A percentile compares a stretch with the other conserved stretches of the same genome.
These are phyloP conservation scores for Aspergillus felis DNA, from an alignment of 2,329 filamentous ascomycete genomes.

Conservation along the genomic window DNA sequence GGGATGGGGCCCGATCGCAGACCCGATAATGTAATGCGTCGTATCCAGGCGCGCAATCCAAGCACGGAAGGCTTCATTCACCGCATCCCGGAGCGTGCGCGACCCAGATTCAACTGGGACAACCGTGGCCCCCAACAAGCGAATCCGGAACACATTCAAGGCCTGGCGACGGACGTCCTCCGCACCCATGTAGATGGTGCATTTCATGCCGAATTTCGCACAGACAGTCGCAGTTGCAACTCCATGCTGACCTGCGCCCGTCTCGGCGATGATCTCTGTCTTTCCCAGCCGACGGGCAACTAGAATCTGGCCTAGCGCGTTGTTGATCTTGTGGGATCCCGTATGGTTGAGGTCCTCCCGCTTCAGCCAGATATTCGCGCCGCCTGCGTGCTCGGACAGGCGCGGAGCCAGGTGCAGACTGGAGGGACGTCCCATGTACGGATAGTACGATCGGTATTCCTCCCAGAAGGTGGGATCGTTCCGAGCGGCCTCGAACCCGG, in stretches of 20 bases:
- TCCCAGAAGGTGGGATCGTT: conserved; percentile 90
- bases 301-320: conserved; percentile 86
- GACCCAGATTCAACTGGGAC: conserved; percentile 83
- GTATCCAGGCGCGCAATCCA: conserved; percentile 87
- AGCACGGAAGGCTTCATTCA: conserved; percentile 86
- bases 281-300: conserved; percentile 85
- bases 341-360: conserved; percentile 96
- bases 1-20: conserved; percentile 90
- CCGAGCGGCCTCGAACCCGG: conserved; percentile 78
- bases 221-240: conserved; percentile 95
- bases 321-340: conserved; percentile 98
- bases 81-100: conserved; percentile 72
- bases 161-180: conserved; percentile 92
- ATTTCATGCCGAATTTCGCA: conserved; percentile 95
- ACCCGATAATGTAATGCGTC: conserved; percentile 95
- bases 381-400: conserved; percentile 78
- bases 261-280: conserved; percentile 94
- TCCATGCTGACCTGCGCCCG: conserved; percentile 91
- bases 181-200: conserved; percentile 95
- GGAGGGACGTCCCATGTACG: conserved; percentile 89
- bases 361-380: conserved; percentile 95
- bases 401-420: conserved; percentile 81
- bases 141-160: conserved; percentile 94
- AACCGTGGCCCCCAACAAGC: conserved; percentile 83
- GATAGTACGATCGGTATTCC: conserved; percentile 86